Evolutionary conservation across 768 basidiomycete genomes (phyloP).

Genomic region (Termitomyces sp.): DNA sequence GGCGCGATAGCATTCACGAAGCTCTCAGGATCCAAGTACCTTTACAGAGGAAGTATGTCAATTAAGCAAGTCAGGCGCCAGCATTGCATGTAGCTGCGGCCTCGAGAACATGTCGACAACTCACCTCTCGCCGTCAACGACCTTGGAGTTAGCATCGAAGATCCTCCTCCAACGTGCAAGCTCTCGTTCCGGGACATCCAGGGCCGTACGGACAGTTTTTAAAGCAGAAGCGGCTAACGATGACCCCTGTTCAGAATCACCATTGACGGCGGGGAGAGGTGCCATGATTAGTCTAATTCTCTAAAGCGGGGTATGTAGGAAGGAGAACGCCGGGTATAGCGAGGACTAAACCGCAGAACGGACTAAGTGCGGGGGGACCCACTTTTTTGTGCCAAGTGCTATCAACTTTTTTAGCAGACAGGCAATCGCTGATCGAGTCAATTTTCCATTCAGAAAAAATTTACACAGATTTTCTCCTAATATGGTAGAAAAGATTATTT

Average conservation of each 20-base stretch:
- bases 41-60: constrained; percentile 26
- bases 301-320: constrained; percentile 31
- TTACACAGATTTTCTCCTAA: constrained; percentile 4
- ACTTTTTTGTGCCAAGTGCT: constrained; percentile 24
- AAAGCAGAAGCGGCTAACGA: constrained; percentile 52
- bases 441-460: constrained; percentile 5
- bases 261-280: constrained; percentile 47
- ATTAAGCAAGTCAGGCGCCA: constrained; percentile 7
- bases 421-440: constrained; percentile 11
- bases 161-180: constrained; percentile 83
- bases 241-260: constrained; percentile 44
- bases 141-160: constrained; percentile 81
- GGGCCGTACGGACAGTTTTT: constrained; percentile 60
- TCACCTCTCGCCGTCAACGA: constrained; percentile 78
- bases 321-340: constrained; percentile 20
- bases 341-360: constrained; percentile 2
- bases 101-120: constrained; percentile 21
- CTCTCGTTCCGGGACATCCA: constrained; percentile 76
- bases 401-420: constrained; percentile 13
- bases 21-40: constrained; percentile 80
- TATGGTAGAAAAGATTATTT: constrained; percentile 1
- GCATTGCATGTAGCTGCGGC: constrained; percentile 4
- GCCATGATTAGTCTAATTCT: constrained; percentile 26
- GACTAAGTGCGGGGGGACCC: background rate
- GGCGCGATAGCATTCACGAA: constrained; percentile 97